Evolutionary conservation across 2,329 filamentous ascomycete species (phyloP), one percentile per base, ranked within the genome.

Genomic region (Beauveria rudraprayagi): DNA sequence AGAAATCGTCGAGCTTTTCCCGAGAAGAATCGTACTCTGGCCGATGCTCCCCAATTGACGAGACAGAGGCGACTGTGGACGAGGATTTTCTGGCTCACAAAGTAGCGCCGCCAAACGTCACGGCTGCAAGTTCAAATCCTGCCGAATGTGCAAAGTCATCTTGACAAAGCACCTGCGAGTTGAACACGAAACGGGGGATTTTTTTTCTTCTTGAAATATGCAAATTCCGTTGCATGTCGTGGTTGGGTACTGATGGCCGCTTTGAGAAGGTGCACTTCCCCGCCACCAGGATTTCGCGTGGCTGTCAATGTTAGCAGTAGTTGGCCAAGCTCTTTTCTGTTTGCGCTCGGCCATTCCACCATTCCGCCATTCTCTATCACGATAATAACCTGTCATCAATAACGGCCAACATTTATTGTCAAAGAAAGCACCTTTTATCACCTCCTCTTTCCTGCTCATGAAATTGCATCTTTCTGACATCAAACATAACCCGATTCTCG

Each of bases 1-100:
- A 44, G 52, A 3, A 1, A 24, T 16, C 19, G 52, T 2, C 41
- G n/a, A 40, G 24, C n/a, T 17, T 17, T 22, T 16, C 6, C 78
- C 30, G 65, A 65, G 63, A 73, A 71, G 50, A 71, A 67, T 3
- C 76, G 77, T 1, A 78, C 72, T 37, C 66, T 69, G 40, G 66
- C 66, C 16, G 77, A 80, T 65, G 76, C 76, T 0, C 64, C 70
- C 26, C 67, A 69, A 63, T 61, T 61, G 24, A 44, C 43, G 7
- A 34, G 43, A 17, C 22, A 51, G 22, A 52, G 46, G 44, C 43
- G 22, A 40, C 17, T 26, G n/a, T 17, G 8, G 43, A 24, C 19
- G 4, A 7, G 34, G 14, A 3, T 16, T 2, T 6, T 37, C 34
- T 16, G 34, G 14, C 34, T 10, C 16, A 14, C 34, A 43, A 34